phyloP scores from a whole-genome alignment of 1,284 basidiomycete genomes.

The Polyporus tsugae region DNA sequence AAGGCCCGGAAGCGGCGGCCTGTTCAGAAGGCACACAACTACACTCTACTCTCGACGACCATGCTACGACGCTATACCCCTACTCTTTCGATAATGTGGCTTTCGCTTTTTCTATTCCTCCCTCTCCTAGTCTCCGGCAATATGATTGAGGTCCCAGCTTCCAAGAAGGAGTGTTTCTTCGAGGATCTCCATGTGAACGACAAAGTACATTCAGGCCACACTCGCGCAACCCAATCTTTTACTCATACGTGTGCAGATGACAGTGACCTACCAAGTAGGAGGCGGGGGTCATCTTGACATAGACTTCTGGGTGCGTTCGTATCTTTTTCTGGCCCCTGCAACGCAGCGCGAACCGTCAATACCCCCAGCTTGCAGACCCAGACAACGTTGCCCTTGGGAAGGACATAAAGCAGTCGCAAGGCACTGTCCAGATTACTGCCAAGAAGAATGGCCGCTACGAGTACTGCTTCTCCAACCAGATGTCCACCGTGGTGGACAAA shows the following conservation, averaged over 20 bases:
- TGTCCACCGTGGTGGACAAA: constrained; percentile 95
- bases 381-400: constrained; percentile 74
- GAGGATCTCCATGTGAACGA: constrained; percentile 96
- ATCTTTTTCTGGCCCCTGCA: constrained; percentile 1
- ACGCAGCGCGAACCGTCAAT: constrained; percentile 5
- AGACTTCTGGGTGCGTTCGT: constrained; percentile 85
- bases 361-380: constrained; percentile 80
- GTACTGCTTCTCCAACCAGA: constrained; percentile 99
- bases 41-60: constrained; percentile 30
- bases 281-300: constrained; percentile 97
- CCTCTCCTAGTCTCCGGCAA: constrained; percentile 62
- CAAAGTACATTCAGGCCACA: constrained; percentile 63
- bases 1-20: neutral
- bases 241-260: constrained; percentile 75
- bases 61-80: constrained; percentile 52
- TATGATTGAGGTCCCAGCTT: constrained; percentile 77
- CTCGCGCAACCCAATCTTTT: constrained; percentile 11
- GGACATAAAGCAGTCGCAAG: constrained; percentile 89
- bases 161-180: constrained; percentile 96
- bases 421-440: constrained; percentile 89
- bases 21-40: constrained; percentile 3
- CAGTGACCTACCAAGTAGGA: constrained; percentile 98
- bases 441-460: constrained; percentile 88
- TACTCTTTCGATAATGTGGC: constrained; percentile 39
- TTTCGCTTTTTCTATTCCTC: constrained; percentile 53